Conservation (phyloP, 1,139 yeast species). For the Blastobotrys buckinghamii region DNA sequence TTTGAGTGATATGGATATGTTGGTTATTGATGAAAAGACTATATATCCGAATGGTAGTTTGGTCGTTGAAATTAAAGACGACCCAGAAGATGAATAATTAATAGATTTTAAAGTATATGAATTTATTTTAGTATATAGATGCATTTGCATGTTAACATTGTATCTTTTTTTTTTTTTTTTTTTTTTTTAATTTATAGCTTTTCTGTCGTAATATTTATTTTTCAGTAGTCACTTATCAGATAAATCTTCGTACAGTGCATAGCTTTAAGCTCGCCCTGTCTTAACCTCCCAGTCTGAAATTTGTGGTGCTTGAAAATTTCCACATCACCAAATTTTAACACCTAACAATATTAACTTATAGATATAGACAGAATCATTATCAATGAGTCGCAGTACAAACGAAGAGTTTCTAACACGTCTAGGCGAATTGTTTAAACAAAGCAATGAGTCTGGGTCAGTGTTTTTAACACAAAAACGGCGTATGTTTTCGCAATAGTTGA, state of each 20-base stretch:
- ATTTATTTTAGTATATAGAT: too few species aligned
- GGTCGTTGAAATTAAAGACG: conserved; percentile 43
- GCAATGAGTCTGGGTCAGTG: conserved; percentile 39
- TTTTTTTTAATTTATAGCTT: not conserved
- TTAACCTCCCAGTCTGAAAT: too few species aligned
- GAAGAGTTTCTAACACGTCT: conserved; percentile 28
- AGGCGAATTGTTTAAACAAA: conserved; percentile 24
- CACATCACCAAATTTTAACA: too few species aligned
- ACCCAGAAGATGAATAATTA: conserved; percentile 16
- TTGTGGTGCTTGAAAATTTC: too few species aligned
- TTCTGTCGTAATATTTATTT: too few species aligned
- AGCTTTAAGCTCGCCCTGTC: too few species aligned
- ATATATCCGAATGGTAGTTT: conserved; percentile 60
- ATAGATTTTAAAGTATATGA: too few species aligned
- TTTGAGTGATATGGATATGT: conserved; percentile 26
- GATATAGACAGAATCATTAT: not conserved
- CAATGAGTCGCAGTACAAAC: conserved; percentile 7
- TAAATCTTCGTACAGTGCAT: too few species aligned
- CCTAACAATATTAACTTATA: not conserved
- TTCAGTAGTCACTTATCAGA: too few species aligned
- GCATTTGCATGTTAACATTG: too few species aligned
- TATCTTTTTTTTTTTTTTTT: too few species aligned
- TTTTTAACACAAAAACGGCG: conserved; percentile 28
- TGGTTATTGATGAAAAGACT: conserved; percentile 32
- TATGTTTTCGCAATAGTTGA: conserved; percentile 15